Conservation (phyloP, 1,284 basidiomycete genomes). For the Ceratorhiza oryzae-sativae region DNA sequence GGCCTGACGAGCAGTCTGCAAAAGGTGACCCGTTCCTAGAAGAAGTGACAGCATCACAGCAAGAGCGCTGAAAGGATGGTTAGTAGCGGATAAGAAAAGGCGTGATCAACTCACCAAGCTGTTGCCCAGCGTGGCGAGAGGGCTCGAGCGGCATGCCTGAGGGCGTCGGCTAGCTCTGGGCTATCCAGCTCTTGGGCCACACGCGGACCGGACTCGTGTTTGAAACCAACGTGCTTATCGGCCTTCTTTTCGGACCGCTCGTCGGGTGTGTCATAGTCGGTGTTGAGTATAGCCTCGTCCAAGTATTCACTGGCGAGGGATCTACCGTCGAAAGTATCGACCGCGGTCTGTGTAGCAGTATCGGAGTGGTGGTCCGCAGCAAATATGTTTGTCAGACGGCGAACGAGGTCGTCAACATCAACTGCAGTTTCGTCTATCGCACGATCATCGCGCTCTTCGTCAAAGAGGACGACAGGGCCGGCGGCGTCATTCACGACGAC, state of each 20-base stretch:
- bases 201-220: slow-evolving; percentile 10
- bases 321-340: slow-evolving; percentile 15
- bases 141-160: not conserved
- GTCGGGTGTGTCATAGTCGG: slow-evolving; percentile 18
- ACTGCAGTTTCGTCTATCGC: slow-evolving; percentile 15
- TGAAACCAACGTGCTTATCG: not conserved
- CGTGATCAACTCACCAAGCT: slow-evolving; percentile 12
- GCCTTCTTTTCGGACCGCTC: slow-evolving; percentile 6
- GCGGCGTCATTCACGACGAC: slow-evolving; percentile 26
- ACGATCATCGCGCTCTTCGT: slow-evolving; percentile 21
- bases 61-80: not conserved
- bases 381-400: slow-evolving; percentile 16
- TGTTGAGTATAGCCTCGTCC: not conserved
- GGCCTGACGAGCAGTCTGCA: not conserved
- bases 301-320: slow-evolving; percentile 4
- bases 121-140: slow-evolving; percentile 13
- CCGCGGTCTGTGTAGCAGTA: slow-evolving; percentile 20
- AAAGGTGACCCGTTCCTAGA: slow-evolving; percentile 10
- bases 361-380: slow-evolving; percentile 25
- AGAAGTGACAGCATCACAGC: slow-evolving; percentile 26
- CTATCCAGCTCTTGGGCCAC: not conserved
- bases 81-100: not conserved
- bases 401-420: slow-evolving; percentile 15
- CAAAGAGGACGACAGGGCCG: slow-evolving; percentile 31
- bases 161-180: slow-evolving; percentile 11